Evolutionary conservation across 2,329 filamentous ascomycete species (phyloP), one percentile per base, ranked within the genome.

Genomic region (Colletotrichum ledebouriae): DNA sequence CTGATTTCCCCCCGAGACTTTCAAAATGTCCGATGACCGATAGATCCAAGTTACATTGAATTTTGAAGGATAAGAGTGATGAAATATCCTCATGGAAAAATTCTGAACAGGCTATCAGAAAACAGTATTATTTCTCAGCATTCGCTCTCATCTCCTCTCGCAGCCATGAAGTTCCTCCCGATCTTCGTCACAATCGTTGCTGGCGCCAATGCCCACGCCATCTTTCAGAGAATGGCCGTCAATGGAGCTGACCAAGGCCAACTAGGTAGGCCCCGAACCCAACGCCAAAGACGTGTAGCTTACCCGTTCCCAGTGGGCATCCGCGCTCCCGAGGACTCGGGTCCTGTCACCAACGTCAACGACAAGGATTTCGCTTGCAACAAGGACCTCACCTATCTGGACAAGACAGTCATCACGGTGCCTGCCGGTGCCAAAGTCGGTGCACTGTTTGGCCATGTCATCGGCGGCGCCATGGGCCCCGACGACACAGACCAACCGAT

Each of bases 391-490:
- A 76, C 71, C 70, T 73, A 71, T 62, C 73, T 72, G 22, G 79
- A 76, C 22, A 78, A 75, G 20, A 73, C 72, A 22, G 77, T 86
- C 47, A 79, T 86, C 53, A 73, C 76, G 33, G 78, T 85, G 46
- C 83, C 82, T 39, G 81, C 82, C 7, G 84, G 84, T 42, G 83
- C 83, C 59, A 80, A 78, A 61, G 78, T 86, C 17, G 81, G 82
- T 10, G 79, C 83, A 3, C 79, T 77, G 72, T 86, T 82, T 78
- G 80, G 82, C 37, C 83, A 86, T 73, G 78, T 84, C n/a, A 80
- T 86, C 50, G 82, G 82, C 47, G 83, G 83, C 29, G 73, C 80
- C 2, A 80, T 85, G 71, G 73, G 69, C 41, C 49, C 78, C 11
- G 78, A 78, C 60, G 82, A 84, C 72, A 69, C 78, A 2, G 83